phyloP scores from a whole-genome alignment of 176 grass and related monocot species.

The Poa pratensis region DNA sequence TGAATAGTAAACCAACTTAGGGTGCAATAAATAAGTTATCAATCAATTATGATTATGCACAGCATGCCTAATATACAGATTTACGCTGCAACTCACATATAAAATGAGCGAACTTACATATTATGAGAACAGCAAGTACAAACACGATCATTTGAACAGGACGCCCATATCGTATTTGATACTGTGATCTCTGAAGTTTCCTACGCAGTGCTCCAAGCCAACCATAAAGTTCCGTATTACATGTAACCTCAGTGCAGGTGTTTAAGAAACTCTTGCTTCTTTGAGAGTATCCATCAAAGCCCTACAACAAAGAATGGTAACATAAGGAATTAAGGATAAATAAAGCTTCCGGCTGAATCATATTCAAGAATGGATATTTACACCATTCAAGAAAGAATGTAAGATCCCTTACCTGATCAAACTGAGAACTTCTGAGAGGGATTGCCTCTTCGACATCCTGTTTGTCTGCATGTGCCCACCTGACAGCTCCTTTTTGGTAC shows the following conservation, averaged over 20 bases:
- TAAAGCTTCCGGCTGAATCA: conserved; percentile 6
- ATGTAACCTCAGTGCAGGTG: conserved; percentile 54
- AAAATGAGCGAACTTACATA: conserved; percentile 49
- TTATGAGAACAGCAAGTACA: conserved; percentile 44
- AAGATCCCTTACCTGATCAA: conserved; percentile 52
- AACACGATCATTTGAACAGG: conserved; percentile 52
- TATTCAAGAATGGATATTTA: conserved; percentile 21
- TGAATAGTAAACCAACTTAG: conserved; percentile 13
- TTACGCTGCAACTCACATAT: background rate
- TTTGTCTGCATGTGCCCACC: conserved; percentile 54
- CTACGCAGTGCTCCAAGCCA: conserved; percentile 70
- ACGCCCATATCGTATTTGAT: conserved; percentile 72
- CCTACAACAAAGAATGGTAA: conserved; percentile 31
- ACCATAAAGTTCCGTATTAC: conserved; percentile 74
- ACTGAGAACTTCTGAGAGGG: conserved; percentile 64
- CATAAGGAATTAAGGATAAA: background rate
- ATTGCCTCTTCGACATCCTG: conserved; percentile 52
- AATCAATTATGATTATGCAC: background rate
- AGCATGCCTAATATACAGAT: background rate
- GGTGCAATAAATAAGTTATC: background rate
- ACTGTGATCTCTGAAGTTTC: conserved; percentile 73
- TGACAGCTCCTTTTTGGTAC: conserved; percentile 67
- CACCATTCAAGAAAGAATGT: conserved; percentile 25
- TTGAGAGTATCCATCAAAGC: conserved; percentile 63
- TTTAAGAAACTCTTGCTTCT: conserved; percentile 70